phyloP scores from a whole-genome alignment of 352 stramenopile genomes.

The Saprolegnia parasitica region DNA sequence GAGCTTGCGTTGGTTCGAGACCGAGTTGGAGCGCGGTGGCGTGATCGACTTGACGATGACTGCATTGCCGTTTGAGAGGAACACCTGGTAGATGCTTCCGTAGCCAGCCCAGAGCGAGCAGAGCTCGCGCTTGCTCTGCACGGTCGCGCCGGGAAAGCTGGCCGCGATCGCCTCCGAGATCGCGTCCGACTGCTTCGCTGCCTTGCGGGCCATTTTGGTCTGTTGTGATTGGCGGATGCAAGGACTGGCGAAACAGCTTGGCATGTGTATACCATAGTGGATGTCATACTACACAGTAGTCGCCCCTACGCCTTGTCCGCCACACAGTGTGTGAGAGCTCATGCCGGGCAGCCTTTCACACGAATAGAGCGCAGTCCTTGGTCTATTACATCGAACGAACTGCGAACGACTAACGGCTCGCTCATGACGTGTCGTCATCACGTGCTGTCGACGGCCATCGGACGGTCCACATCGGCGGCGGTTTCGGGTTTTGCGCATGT shows the following conservation, averaged over 20 bases:
- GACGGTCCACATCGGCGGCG: too few relatives aligned
- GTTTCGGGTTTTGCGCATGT: too few relatives aligned
- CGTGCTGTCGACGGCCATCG: too few relatives aligned
- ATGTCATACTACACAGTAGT: neutral
- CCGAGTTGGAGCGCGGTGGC: neutral
- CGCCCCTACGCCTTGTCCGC: too few relatives aligned
- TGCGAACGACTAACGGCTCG: too few relatives aligned
- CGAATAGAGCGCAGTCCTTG: too few relatives aligned
- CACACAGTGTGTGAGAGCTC: too few relatives aligned
- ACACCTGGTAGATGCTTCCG: constrained; percentile 26
- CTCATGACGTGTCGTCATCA: too few relatives aligned
- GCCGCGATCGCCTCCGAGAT: neutral
- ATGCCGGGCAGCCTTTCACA: too few relatives aligned
- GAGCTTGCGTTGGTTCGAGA: constrained; percentile 25
- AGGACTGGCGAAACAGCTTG: neutral
- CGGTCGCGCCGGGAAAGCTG: constrained; percentile 2
- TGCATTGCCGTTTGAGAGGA: neutral
- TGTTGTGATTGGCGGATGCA: too few relatives aligned
- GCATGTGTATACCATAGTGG: neutral
- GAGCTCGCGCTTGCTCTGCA: constrained; percentile 1
- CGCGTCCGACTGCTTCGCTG: neutral
- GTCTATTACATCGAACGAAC: too few relatives aligned
- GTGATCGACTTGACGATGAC: constrained; percentile 27
- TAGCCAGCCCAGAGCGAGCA: constrained; percentile 29
- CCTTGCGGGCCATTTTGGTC: neutral